phyloP scores from a whole-genome alignment of 1,284 basidiomycete genomes.

The Cutaneotrichosporon arboriforme region DNA sequence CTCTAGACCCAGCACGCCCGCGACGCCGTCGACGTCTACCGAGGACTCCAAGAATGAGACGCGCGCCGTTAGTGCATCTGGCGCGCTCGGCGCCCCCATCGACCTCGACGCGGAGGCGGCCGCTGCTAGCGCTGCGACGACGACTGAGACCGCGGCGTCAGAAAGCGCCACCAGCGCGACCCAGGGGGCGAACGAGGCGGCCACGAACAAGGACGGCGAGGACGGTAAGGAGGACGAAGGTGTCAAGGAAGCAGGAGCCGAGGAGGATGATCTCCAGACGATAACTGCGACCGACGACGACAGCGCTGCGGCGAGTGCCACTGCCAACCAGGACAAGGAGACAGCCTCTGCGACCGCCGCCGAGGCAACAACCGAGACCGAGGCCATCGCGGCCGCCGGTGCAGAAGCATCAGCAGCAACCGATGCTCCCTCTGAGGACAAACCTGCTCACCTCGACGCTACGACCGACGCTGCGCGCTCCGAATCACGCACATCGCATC shows the following conservation, averaged over 20 bases:
- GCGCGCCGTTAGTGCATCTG: neutral
- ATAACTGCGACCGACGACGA: too few relatives aligned
- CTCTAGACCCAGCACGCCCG: conserved; percentile 4
- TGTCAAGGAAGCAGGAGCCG: too few relatives aligned
- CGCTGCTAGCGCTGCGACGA: neutral
- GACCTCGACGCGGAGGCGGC: neutral
- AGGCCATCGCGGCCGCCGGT: neutral
- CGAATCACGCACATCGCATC: conserved; percentile 2
- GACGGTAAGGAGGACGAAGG: neutral
- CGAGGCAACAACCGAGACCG: neutral
- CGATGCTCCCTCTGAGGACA: neutral
- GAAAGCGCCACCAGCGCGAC: too few relatives aligned
- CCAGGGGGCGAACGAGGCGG: too few relatives aligned
- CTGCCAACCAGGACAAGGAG: too few relatives aligned
- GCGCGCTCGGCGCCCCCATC: neutral
- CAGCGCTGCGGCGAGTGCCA: too few relatives aligned
- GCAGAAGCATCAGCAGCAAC: neutral
- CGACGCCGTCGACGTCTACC: neutral
- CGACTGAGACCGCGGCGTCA: neutral
- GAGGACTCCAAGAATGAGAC: neutral
- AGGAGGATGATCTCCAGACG: too few relatives aligned
- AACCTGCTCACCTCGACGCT: neutral
- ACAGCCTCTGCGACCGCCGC: neutral
- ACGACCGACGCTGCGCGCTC: neutral
- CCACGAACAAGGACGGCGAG: too few relatives aligned